Evolutionary conservation across 2,329 filamentous ascomycete species (phyloP).

Genomic region (Chrysosporium queenslandicum): DNA sequence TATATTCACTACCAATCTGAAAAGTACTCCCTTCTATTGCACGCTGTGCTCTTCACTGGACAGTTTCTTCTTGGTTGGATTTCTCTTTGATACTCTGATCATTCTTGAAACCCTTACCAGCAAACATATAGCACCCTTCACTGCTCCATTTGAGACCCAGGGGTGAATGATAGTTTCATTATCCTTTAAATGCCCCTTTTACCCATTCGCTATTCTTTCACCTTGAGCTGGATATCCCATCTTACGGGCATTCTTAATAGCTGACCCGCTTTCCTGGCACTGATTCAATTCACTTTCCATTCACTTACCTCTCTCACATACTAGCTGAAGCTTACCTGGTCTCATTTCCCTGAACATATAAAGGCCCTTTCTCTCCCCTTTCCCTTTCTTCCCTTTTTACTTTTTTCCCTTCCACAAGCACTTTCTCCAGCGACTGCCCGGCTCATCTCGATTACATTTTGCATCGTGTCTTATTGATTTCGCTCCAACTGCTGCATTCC

Average conservation of each 20-base stretch:
- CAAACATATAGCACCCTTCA: not conserved
- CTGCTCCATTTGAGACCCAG: not conserved
- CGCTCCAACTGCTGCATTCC: not conserved
- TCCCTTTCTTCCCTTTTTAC: constrained; percentile 14
- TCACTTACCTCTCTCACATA: constrained; percentile 2
- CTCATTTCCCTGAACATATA: constrained; percentile 11
- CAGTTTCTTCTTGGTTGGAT: not conserved
- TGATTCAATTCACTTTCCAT: not conserved
- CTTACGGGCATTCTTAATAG: not conserved
- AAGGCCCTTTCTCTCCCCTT: constrained; percentile 5
- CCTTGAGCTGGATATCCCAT: not conserved
- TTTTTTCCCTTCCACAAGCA: constrained; percentile 1
- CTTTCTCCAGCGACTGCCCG: not conserved
- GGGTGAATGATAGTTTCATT: not conserved
- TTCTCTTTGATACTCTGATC: not conserved
- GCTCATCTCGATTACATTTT: not conserved
- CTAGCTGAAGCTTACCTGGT: not conserved
- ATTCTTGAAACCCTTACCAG: not conserved
- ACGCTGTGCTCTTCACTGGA: not conserved
- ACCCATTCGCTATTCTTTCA: not conserved
- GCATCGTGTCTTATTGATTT: not conserved
- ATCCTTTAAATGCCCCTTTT: not conserved
- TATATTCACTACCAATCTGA: not conserved
- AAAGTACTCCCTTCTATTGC: not conserved
- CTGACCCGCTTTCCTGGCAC: not conserved